Conservation (phyloP, 2,329 filamentous ascomycete genomes). For the Didymella exigua region DNA sequence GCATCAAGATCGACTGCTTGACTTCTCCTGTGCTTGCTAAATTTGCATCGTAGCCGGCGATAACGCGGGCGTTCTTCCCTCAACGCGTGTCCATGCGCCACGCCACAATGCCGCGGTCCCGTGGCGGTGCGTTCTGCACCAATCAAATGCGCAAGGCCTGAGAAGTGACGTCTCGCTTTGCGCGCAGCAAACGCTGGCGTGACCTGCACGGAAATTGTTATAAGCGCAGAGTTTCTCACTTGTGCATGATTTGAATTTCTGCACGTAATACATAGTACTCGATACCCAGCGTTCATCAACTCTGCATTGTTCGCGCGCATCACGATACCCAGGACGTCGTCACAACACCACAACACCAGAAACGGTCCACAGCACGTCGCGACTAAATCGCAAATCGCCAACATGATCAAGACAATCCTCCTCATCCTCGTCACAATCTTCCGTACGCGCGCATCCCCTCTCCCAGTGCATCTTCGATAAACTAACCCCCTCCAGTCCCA, state of each 20-base stretch:
- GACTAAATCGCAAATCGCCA: background rate
- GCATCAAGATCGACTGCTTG: background rate
- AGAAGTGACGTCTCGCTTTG: constrained; percentile 14
- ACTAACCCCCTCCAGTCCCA: constrained; percentile 46
- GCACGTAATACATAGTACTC: background rate
- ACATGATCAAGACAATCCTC: constrained; percentile 44
- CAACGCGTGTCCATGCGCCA: constrained; percentile 1
- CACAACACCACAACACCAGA: background rate
- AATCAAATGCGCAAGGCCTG: constrained; percentile 1
- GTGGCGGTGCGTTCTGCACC: constrained; percentile 2
- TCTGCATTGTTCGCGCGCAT: constrained; percentile 4
- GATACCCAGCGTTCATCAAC: background rate
- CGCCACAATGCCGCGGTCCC: constrained; percentile 3
- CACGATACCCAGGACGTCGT: background rate
- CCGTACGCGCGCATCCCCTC: constrained; percentile 33
- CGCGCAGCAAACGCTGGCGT: constrained; percentile 12
- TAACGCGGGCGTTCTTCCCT: background rate
- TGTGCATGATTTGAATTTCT: background rate
- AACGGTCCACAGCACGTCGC: background rate
- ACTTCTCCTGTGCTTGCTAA: background rate
- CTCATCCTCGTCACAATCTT: constrained; percentile 55
- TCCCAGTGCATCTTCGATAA: background rate
- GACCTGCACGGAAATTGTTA: constrained; percentile 7
- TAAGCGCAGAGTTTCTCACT: constrained; percentile 8
- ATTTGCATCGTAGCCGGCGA: background rate